Evolutionary conservation across 805 yeast genomes (phyloP).

Genomic region (Starmera amethionina): DNA sequence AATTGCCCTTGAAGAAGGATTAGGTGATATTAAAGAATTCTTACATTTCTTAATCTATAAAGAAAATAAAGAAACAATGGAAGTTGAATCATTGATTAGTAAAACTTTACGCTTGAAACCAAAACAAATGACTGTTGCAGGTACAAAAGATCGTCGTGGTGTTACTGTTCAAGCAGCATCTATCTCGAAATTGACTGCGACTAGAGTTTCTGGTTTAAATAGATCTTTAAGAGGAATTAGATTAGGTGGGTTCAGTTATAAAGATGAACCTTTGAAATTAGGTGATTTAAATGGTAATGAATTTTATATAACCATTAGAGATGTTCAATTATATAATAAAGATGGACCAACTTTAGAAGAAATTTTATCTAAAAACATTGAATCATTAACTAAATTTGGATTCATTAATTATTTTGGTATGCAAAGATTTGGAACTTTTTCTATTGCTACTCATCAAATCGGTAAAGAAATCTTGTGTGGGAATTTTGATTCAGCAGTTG

Average conservation of each 20-base stretch:
- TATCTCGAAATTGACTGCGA: constrained; percentile 57
- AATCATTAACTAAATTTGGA: constrained; percentile 55
- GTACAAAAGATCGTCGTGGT: constrained; percentile 95
- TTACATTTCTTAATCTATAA: constrained; percentile 78
- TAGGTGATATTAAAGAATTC: constrained; percentile 59
- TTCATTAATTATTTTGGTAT: constrained; percentile 95
- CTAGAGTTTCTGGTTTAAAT: constrained; percentile 68
- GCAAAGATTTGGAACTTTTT: constrained; percentile 96
- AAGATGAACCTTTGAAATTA: constrained; percentile 48
- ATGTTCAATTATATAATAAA: constrained; percentile 36
- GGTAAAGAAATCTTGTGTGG: constrained; percentile 65
- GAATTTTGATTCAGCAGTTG: constrained; percentile 75
- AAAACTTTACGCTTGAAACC: constrained; percentile 69
- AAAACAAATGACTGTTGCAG: constrained; percentile 70
- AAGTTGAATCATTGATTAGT: constrained; percentile 68
- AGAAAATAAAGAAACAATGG: constrained; percentile 97
- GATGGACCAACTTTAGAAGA: constrained; percentile 27
- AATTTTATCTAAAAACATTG: constrained; percentile 41
- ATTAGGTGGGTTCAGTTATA: constrained; percentile 71
- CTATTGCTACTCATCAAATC: constrained; percentile 80
- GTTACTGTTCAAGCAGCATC: constrained; percentile 83
- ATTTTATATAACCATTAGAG: constrained; percentile 76
- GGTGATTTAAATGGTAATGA: constrained; percentile 90
- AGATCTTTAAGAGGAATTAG: constrained; percentile 66
- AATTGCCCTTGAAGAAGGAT: constrained; percentile 41